phyloP scores from a whole-genome alignment of 2,329 filamentous ascomycete genomes.

The Colletotrichum graminicola region DNA sequence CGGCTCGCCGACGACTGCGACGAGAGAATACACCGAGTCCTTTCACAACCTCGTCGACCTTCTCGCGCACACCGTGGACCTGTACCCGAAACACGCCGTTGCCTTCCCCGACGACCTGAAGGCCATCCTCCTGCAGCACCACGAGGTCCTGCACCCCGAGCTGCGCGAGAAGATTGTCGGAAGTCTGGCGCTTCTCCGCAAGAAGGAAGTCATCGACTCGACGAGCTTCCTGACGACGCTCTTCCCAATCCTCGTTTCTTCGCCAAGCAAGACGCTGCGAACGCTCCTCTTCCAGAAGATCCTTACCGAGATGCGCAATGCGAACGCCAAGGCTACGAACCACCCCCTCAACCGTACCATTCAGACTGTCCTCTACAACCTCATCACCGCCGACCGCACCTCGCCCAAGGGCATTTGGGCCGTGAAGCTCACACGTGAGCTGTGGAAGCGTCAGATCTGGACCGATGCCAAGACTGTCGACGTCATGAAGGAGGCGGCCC shows the following conservation, averaged over 20 bases:
- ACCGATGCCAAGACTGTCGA: constrained; percentile 95
- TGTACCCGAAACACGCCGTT: constrained; percentile 84
- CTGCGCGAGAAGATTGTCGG: constrained; percentile 94
- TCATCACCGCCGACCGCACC: constrained; percentile 86
- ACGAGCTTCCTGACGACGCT: constrained; percentile 85
- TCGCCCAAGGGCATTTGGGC: constrained; percentile 94
- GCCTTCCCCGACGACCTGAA: constrained; percentile 86
- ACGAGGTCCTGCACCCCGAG: constrained; percentile 84
- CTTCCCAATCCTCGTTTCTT: constrained; percentile 94
- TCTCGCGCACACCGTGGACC: constrained; percentile 92
- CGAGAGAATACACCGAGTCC: constrained; percentile 82
- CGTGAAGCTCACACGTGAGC: constrained; percentile 91
- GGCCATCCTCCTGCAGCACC: constrained; percentile 83
- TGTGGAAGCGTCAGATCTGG: constrained; percentile 98
- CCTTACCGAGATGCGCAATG: constrained; percentile 86
- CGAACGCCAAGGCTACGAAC: constrained; percentile 89
- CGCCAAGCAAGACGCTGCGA: constrained; percentile 89
- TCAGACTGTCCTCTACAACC: constrained; percentile 92
- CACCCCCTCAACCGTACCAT: constrained; percentile 94
- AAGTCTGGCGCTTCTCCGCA: constrained; percentile 85
- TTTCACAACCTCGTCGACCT: constrained; percentile 94
- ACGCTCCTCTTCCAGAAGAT: constrained; percentile 89
- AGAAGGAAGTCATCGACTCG: constrained; percentile 94
- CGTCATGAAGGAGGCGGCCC: constrained; percentile 93
- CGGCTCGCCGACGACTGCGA: constrained; percentile 81